Evolutionary conservation across 345 rosid species (phyloP), one percentile per base, ranked within the genome.

Genomic region (Citropsis articulata): DNA sequence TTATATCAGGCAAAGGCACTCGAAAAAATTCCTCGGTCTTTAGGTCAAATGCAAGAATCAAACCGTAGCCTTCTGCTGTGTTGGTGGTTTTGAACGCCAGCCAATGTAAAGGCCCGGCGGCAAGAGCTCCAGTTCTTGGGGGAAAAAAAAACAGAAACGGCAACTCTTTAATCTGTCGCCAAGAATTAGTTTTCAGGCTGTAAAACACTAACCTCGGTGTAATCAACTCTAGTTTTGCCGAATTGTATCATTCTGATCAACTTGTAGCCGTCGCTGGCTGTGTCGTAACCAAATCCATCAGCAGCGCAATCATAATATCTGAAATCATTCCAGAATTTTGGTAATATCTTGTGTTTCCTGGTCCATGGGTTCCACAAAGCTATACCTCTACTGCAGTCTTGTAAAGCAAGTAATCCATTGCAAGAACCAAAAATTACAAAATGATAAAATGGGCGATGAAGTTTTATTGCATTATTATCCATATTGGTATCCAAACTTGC

Each of bases 271-370:
- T 72, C 66, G 7, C 9, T 35, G 13, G n/a, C 66, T 2, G 5
- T 10, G 40, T 57, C 66, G 24, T 36, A 25, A 35, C 76, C 50
- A n/a, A 72, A 72, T 9, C 76, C 76, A 14, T 71, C 8, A 71
- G 57, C 4, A 12, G 19, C 7, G 13, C 5, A 9, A 30, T 30
- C 42, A 19, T 13, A 30, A 48, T 27, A 22, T 27, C 14, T 1
- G 56, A 31, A 72, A 72, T 53, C 42, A 18, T 64, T 33, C 31
- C 30, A 57, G 16, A n/a, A 35, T 22, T 7, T 56, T 30, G 66
- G 76, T 24, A 72, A 7, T 5, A 36, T 24, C 2, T 33, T 45
- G 24, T 72, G 19, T 24, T 55, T 71, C 25, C 22, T 21, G 14
- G 75, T 22, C 2, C 22, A 30, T 5, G 27, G 25, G 42, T 71